These are phyloP conservation scores for Ettlia oleoabundans DNA, from an alignment of 139 green algal genomes.

Conservation along the genomic window DNA sequence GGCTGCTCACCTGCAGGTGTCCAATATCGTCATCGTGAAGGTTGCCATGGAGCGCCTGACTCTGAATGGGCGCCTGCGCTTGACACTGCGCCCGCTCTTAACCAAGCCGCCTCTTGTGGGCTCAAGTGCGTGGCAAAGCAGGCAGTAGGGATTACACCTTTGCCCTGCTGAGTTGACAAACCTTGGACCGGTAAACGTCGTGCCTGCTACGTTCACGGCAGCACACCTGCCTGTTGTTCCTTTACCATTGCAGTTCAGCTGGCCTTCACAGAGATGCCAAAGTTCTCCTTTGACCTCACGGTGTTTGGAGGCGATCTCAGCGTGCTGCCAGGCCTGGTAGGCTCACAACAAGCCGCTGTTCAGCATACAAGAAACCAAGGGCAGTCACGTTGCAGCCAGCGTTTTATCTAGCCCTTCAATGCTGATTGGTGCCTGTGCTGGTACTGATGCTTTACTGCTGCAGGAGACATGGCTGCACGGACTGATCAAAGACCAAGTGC, in stretches of 20 bases:
- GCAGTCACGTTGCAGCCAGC: too few species aligned
- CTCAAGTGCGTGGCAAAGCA: neutral
- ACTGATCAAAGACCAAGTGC: slow-evolving; percentile 37
- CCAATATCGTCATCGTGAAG: slow-evolving; percentile 32
- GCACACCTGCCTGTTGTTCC: too few species aligned
- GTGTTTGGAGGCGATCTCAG: slow-evolving; percentile 47
- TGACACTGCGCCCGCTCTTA: slow-evolving; percentile 12
- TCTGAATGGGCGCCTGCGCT: slow-evolving; percentile 11
- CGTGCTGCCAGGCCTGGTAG: slow-evolving; percentile 47
- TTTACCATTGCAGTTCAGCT: slow-evolving; percentile 30
- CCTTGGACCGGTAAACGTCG: too few species aligned
- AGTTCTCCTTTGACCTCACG: slow-evolving; percentile 49
- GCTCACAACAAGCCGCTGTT: neutral
- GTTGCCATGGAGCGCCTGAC: slow-evolving; percentile 10
- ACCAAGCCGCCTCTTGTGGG: slow-evolving; percentile 4
- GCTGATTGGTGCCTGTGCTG: too few species aligned
- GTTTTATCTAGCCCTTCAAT: too few species aligned
- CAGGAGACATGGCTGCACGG: slow-evolving; percentile 50
- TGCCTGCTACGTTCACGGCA: too few species aligned
- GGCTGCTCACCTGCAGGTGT: neutral
- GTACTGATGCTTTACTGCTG: too few species aligned
- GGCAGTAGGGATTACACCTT: neutral
- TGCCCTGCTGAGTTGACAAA: neutral
- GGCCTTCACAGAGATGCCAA: slow-evolving; percentile 33
- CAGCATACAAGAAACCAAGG: too few species aligned